Evolutionary conservation across 2,329 filamentous ascomycete genomes (phyloP), one percentile per base, ranked within the genome.

Genomic region (Cryphonectria naterciae): DNA sequence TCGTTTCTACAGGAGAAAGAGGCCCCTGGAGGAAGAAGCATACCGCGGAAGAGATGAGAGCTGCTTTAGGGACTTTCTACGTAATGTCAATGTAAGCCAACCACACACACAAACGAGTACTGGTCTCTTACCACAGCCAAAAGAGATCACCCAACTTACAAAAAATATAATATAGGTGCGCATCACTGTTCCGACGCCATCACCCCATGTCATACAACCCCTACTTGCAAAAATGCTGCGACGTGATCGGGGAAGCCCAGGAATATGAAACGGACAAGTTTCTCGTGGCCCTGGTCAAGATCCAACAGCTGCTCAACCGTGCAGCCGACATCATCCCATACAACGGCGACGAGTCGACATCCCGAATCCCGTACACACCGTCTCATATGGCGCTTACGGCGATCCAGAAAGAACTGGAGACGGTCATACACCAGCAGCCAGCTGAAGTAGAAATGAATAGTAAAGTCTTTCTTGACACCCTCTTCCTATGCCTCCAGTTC

Each of bases 51-150:
- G 82, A 84, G 46, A 81, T 81, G 73, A 79, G 83, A 0, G 78
- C 83, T 0, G 75, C 82, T 2, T 72, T 85, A 0, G 83, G 82
- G 0, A 78, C 79, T 65, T 85, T 81, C 56, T 83, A 83, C 35
- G 65, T 81, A 2, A 77, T 78, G 7, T 80, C 78, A 0, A 63
- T 81, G 80, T 80, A 74, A 52, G 78, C 35, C 13, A 3, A 0
- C 17, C 11, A 25, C 11, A 39, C 5, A 6, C 5, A 28, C 52
- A 4, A 15, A 11, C 1, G 5, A 39, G 10, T 39, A 11, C 11
- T 39, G 2, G 6, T 22, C 32, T 35, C 13, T n/a, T 10, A 7
- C n/a, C 10, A 10, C 13, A 6, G 32, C 19, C 8, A 25, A 11
- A 13, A 13, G 32, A 52, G 37, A 11, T 11, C 37, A 39, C 8